Percentiles rank a stretch among this genome's conserved stretches.
These are phyloP conservation scores for Spathaspora girioi DNA, from an alignment of 805 yeast species.

Conservation along the genomic window DNA sequence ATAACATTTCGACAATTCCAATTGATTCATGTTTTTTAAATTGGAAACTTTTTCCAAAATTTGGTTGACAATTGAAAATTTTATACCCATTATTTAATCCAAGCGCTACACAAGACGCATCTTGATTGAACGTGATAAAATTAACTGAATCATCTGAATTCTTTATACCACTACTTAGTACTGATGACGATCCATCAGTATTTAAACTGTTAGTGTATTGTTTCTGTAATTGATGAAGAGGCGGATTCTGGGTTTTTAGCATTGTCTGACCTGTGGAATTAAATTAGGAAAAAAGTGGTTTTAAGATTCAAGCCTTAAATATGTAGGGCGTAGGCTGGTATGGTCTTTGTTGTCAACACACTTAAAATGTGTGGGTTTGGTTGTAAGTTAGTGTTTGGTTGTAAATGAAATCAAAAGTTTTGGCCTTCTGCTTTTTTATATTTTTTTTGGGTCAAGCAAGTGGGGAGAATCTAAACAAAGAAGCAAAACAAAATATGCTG, in stretches of 20 bases:
- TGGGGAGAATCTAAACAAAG: background rate
- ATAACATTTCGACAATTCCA: conserved; percentile 83
- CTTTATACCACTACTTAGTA: conserved; percentile 4
- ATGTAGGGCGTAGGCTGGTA: background rate
- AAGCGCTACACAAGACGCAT: conserved; percentile 73
- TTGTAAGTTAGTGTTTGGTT: background rate
- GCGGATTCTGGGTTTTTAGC: conserved; percentile 8
- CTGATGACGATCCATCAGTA: conserved; percentile 11
- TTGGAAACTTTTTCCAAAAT: conserved; percentile 29
- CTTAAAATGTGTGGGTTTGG: background rate
- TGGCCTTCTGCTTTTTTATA: background rate
- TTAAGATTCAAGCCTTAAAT: background rate
- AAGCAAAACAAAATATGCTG: background rate
- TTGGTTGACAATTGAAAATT: conserved; percentile 73
- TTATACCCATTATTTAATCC: conserved; percentile 64
- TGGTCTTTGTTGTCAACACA: background rate
- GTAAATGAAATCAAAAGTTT: background rate
- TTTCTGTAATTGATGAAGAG: conserved; percentile 2
- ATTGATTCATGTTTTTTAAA: conserved; percentile 46
- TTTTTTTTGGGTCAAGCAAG: background rate
- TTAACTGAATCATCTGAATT: conserved; percentile 27
- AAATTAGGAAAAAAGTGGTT: background rate
- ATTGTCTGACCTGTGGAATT: background rate
- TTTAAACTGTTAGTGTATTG: conserved; percentile 3
- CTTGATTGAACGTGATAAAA: conserved; percentile 74